A percentile compares a stretch with the other conserved stretches of the same genome.
These are phyloP conservation scores for Colletotrichum sp. DNA, from an alignment of 2,329 filamentous ascomycete species.

Conservation along the genomic window DNA sequence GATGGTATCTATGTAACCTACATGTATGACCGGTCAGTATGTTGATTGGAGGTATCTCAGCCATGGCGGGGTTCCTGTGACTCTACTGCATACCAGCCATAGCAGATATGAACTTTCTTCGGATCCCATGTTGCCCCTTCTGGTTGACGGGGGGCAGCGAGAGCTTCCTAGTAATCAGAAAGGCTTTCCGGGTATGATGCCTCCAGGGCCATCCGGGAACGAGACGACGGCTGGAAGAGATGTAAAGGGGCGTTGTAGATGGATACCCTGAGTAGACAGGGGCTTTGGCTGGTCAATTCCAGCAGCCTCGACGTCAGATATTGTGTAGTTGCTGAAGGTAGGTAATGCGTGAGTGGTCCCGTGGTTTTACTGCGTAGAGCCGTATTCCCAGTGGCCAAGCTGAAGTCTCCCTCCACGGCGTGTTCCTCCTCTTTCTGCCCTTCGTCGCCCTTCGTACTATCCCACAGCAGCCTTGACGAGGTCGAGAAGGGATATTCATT, in stretches of 20 bases:
- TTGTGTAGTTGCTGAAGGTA: background rate
- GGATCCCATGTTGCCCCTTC: background rate
- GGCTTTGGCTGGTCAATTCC: background rate
- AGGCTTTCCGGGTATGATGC: background rate
- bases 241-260: background rate
- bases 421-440: background rate
- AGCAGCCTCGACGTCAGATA: background rate
- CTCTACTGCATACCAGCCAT: background rate
- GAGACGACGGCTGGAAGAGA: background rate
- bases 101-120: background rate
- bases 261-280: background rate
- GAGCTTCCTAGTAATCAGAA: background rate
- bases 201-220: background rate
- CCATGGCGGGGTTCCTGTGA: background rate
- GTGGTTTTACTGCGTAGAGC: background rate
- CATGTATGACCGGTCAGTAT: background rate
- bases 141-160: background rate
- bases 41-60: background rate
- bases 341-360: background rate
- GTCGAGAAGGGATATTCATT: background rate
- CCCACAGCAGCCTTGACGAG: background rate
- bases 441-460: background rate
- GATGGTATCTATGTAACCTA: background rate
- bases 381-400: background rate
- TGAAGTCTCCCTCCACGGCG: background rate